Conservation (phyloP, 106 monocot species). For the Allium cepa region DNA sequence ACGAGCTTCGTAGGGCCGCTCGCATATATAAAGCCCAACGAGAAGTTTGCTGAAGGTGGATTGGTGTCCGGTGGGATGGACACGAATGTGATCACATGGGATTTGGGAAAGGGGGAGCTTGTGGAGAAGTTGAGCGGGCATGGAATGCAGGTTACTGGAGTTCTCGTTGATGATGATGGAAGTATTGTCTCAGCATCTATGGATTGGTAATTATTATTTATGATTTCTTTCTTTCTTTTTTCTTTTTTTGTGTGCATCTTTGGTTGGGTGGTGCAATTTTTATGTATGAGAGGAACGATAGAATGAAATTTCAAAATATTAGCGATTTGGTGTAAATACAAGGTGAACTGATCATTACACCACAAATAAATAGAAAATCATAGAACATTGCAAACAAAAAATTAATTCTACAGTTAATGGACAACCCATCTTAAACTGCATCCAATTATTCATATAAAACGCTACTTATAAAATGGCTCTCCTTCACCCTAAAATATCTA, state of each 20-base stretch:
- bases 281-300: too few species aligned
- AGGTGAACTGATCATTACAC: too few species aligned
- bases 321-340: too few species aligned
- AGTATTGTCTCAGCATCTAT: constrained; percentile 82
- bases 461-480: too few species aligned
- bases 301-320: too few species aligned
- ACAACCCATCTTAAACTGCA: too few species aligned
- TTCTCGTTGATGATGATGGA: constrained; percentile 58
- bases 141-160: constrained; percentile 62
- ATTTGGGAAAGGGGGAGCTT: constrained; percentile 45
- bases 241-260: not conserved
- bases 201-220: constrained; percentile 46
- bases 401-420: too few species aligned
- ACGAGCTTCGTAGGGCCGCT: constrained; percentile 91
- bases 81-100: constrained; percentile 70
- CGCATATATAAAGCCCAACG: constrained; percentile 70
- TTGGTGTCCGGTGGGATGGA: constrained; percentile 95
- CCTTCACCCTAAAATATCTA: too few species aligned
- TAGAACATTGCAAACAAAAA: too few species aligned
- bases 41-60: constrained; percentile 58
- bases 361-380: too few species aligned
- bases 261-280: too few species aligned
- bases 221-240: not conserved
- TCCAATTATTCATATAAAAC: too few species aligned
- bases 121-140: constrained; percentile 81